Evolutionary conservation across 1,139 yeast genomes (phyloP), one percentile per base, ranked within the genome.

Genomic region (Kluyveromyces sp.): DNA sequence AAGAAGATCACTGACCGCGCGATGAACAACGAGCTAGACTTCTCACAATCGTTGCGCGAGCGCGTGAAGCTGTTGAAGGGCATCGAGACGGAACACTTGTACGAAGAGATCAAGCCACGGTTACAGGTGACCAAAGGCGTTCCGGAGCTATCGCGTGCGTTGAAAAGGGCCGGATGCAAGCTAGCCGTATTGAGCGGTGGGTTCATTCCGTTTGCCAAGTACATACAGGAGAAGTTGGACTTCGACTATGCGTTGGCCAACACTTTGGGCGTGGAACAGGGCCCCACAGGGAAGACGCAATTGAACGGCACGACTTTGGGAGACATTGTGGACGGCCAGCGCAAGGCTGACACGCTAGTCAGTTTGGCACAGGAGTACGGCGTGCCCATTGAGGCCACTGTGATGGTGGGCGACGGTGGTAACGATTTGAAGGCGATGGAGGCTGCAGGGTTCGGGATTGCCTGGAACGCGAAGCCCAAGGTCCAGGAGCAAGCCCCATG

Each of bases 401-500:
- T 87, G 43, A 97, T 97, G 37, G 87, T 94, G 35, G 99, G 99
- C 31, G 98, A 94, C 63, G 98, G 98, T 32, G 96, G 97, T 28
- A 94, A 94, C 59, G 99, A 94, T 66, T 72, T 94, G 62, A 78
- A 78, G 39, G 95, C 95, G 90, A 92, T 94, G 97, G 77, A 73
- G 3, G 79, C 69, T 25, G 97, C 96, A 2, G 97, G 98, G 0
- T 86, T 81, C 64, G 98, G 98, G 25, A 74, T 94, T 49, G 98
- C 98, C 0, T 94, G 96, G 94, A 85, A 89, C 63, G 98, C 98
- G 21, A 94, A 94, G 64, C 97, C 97, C 32, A 79, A 75, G 52
- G 98, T 94, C 3, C 97, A 88, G 63, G 59, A 66, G 48, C 68
- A 70, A 55, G 98, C 98, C 0, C 97, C 97, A 7, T 73, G 87